phyloP scores from a whole-genome alignment of 768 basidiomycete species.

The Crucibulum laeve region DNA sequence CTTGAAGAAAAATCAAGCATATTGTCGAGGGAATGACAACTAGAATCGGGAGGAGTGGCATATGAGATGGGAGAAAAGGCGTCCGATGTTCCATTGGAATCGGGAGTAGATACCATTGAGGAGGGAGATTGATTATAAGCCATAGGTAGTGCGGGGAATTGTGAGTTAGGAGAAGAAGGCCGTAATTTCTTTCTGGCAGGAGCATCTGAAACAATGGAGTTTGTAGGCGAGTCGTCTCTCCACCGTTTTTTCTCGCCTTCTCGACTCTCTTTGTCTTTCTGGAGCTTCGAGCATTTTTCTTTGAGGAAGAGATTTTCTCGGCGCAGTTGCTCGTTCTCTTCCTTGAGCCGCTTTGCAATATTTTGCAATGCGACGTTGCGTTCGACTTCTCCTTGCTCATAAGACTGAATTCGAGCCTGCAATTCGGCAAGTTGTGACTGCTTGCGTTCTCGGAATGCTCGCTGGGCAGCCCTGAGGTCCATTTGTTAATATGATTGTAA shows the following conservation, averaged over 20 bases:
- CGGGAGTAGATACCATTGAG: conserved; percentile 50
- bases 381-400: conserved; percentile 89
- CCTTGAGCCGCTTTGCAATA: conserved; percentile 79
- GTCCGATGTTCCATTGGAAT: conserved; percentile 30
- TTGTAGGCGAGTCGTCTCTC: conserved; percentile 44
- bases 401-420: conserved; percentile 78
- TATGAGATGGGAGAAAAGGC: conserved; percentile 27
- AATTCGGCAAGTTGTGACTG: conserved; percentile 85
- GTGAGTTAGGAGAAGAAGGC: conserved; percentile 17
- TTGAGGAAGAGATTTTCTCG: conserved; percentile 62
- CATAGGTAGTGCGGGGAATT: conserved; percentile 19
- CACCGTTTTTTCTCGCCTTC: conserved; percentile 53
- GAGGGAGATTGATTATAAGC: conserved; percentile 39
- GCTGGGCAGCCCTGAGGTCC: conserved; percentile 68
- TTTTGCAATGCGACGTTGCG: conserved; percentile 81
- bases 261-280: conserved; percentile 20
- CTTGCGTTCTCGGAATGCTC: conserved; percentile 87
- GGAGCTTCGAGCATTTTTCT: conserved; percentile 39
- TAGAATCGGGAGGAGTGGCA: conserved; percentile 23
- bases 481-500: conserved; percentile 4
- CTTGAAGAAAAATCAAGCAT: conserved; percentile 25
- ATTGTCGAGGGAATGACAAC: conserved; percentile 19
- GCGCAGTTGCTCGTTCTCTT: conserved; percentile 76
- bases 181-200: conserved; percentile 18
- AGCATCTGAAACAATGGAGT: conserved; percentile 2